These are phyloP conservation scores for Pythium monospermum DNA, from an alignment of 352 stramenopile species.

Conservation along the genomic window DNA sequence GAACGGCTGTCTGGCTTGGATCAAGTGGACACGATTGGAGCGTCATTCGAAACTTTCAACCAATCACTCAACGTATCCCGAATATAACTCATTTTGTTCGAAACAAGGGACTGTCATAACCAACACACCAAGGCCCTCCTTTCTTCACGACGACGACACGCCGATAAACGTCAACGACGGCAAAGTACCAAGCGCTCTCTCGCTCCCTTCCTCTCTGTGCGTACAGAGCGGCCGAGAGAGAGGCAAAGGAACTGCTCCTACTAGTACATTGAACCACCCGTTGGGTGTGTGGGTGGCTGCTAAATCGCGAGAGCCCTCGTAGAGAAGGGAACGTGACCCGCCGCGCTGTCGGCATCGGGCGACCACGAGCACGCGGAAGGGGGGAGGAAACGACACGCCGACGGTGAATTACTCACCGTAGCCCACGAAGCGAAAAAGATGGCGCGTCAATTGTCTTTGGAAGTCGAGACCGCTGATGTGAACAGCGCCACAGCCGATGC, in stretches of 20 bases:
- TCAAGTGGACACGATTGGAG: background rate
- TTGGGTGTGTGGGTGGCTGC: no score
- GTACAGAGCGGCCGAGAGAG: no score
- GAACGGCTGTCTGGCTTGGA: no score
- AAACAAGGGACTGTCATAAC: conserved; percentile 23
- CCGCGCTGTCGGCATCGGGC: background rate
- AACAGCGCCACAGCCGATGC: conserved; percentile 31
- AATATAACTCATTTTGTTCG: background rate
- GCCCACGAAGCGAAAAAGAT: background rate
- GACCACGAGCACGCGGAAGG: background rate
- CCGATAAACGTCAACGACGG: no score
- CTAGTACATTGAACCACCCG: no score
- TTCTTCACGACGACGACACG: no score
- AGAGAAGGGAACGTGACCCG: no score
- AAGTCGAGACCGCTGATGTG: conserved; percentile 40
- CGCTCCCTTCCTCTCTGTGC: no score
- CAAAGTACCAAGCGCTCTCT: no score
- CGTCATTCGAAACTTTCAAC: conserved; percentile 9
- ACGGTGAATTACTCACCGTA: background rate
- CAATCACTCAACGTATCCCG: conserved; percentile 14
- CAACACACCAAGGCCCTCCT: conserved; percentile 15
- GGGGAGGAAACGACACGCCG: background rate
- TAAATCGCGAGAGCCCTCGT: no score
- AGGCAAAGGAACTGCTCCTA: no score
- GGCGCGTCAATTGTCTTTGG: conserved; percentile 31